Evolutionary conservation across 495 filamentous ascomycete species (phyloP).

Genomic region (Chaetomidium leptoderma): DNA sequence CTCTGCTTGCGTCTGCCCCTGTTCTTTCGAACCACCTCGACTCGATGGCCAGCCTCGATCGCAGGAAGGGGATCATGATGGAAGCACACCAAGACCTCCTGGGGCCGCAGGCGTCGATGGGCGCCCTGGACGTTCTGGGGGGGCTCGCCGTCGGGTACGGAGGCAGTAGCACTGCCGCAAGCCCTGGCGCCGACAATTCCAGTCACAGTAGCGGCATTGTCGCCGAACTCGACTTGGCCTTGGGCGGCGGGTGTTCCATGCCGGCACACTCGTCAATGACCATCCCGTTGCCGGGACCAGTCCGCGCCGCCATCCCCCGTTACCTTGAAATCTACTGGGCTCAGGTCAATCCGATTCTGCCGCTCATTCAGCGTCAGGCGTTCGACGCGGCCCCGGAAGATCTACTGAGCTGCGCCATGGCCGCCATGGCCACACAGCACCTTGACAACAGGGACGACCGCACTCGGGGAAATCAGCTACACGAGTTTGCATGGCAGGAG

Average conservation of each 20-base stretch:
- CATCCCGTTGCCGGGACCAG: conserved; percentile 30
- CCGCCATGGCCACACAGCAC: conserved; percentile 46
- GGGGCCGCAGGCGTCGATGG: conserved; percentile 15
- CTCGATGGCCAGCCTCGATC: conserved; percentile 25
- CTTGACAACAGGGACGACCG: conserved; percentile 44
- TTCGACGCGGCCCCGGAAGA: conserved; percentile 38
- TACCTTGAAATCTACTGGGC: conserved; percentile 48
- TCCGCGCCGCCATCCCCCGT: conserved; percentile 32
- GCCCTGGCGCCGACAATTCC: conserved; percentile 13
- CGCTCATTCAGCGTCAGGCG: conserved; percentile 41
- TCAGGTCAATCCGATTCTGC: conserved; percentile 39
- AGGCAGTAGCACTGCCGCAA: conserved; percentile 10
- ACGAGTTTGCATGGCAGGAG: conserved; percentile 46
- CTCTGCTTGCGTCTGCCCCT: conserved; percentile 35
- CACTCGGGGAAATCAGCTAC: conserved; percentile 40
- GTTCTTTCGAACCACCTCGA: conserved; percentile 24
- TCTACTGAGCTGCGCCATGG: conserved; percentile 46
- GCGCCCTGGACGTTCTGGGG: conserved; percentile 17
- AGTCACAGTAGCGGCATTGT: conserved; percentile 26
- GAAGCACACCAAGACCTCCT: conserved; percentile 18
- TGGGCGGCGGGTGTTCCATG: conserved; percentile 21
- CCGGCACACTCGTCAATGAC: conserved; percentile 26
- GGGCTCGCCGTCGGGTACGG: conserved; percentile 17
- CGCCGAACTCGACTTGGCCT: conserved; percentile 28
- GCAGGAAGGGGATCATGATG: conserved; percentile 33